Base-by-base conservation (phyloP, 1,284 basidiomycete species). In the Kalmanozyma brasiliensis region DNA sequence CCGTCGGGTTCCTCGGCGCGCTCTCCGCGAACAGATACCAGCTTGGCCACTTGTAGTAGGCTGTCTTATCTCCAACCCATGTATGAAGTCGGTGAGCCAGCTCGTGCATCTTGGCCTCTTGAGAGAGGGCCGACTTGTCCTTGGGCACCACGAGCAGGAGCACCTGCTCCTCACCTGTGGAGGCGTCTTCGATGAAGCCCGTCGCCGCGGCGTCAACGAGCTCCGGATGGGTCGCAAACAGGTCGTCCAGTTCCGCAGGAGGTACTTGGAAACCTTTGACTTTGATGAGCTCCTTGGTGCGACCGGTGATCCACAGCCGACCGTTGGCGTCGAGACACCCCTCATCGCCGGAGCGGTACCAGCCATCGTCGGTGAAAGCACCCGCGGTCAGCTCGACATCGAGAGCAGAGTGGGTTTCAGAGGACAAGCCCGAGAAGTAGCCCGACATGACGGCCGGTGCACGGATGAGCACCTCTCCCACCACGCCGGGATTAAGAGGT, bases 241-340 rank as follows among this genome's bases (percentile, higher is more conserved):
- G 43, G 35, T 60, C 64, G 51, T 77, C 75, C 4, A 77, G 62
- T 44, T 77, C 75, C 32, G 55, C 63, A 11, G 75, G 75, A 2
- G 70, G 55, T 2, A 76, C 73, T 46, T 77, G 75, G 70, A 77
- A 77, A 0, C 75, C 73, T 35, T 67, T 67, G 22, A 73, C 65
- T 48, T 69, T 74, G 60, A 73, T 72, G 17, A 75, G 43, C 36
- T 74, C 74, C 55, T 77, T 77, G 8, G 63, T 73, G 0, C 75
- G 44, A 19, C 75, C 75, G 5, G 67, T 74, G 53, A 77, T 76
- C 75, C 75, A 77, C 16, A 77, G 47, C 11, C 60, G 60, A 17
- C 75, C 75, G 8, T 71, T 48, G 41, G 33, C 51, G 35, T 76
- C 75, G 6, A 77, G 34, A 22, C 65, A 61, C 14, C 75, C 75